Percentiles rank a stretch among this genome's conserved stretches.
Evolutionary conservation across 2,329 filamentous ascomycete species (phyloP).

Genomic region (Domatiomyces globalis): DNA sequence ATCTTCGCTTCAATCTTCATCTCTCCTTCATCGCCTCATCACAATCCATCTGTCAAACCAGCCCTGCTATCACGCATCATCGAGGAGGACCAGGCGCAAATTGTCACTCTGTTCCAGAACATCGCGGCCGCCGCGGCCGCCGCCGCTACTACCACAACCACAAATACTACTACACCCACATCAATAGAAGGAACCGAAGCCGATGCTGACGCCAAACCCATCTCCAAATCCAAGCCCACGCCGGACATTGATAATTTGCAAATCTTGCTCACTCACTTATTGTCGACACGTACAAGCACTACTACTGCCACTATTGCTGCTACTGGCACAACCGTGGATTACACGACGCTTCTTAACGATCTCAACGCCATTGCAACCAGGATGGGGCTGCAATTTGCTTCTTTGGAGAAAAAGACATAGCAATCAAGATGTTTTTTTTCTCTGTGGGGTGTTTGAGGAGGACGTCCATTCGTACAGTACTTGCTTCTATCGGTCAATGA

Average conservation of each 20-base stretch:
- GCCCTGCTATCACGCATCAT: not conserved
- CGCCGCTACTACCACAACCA: not conserved
- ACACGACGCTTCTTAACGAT: not conserved
- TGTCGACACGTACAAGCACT: not conserved
- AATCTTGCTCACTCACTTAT: not conserved
- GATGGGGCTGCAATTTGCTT: too few relatives aligned
- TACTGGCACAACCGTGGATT: too few relatives aligned
- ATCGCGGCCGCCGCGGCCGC: not conserved
- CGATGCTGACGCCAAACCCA: not conserved
- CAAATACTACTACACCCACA: not conserved
- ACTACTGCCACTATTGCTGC: too few relatives aligned
- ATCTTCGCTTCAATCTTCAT: not conserved
- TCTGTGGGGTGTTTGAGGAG: too few relatives aligned
- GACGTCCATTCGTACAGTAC: too few relatives aligned
- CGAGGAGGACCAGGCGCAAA: not conserved
- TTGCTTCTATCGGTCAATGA: too few relatives aligned
- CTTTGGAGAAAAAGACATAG: too few relatives aligned
- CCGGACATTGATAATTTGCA: not conserved
- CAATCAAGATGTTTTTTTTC: too few relatives aligned
- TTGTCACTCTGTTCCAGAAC: not conserved
- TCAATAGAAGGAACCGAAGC: not conserved
- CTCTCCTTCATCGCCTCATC: not conserved
- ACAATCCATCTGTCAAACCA: not conserved
- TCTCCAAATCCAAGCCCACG: not conserved
- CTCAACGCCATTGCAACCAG: not conserved